A percentile compares a stretch with the other conserved stretches of the same genome.
These are phyloP conservation scores for Chalciporus pseudorubinellus DNA, from an alignment of 768 basidiomycete genomes.

Conservation along the genomic window DNA sequence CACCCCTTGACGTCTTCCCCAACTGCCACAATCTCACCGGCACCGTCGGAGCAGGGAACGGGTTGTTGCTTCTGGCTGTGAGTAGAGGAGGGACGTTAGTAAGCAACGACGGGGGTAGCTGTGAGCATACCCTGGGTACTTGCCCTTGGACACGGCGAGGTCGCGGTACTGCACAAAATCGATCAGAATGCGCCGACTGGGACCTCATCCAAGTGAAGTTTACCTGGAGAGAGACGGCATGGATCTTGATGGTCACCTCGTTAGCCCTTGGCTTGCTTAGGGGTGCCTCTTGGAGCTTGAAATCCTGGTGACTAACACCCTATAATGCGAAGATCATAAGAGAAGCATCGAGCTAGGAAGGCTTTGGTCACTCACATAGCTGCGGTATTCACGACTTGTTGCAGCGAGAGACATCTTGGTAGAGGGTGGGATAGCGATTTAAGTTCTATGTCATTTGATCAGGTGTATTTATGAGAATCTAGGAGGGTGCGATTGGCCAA, in stretches of 20 bases:
- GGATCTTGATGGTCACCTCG: conserved; percentile 55
- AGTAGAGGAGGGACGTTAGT: too few relatives aligned
- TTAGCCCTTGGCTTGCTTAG: conserved; percentile 37
- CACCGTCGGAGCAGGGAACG: too few relatives aligned
- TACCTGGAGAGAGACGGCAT: conserved; percentile 56
- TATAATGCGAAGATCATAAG: conserved; percentile 1
- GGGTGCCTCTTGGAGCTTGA: conserved; percentile 24
- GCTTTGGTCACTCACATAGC: conserved; percentile 3
- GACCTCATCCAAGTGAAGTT: too few relatives aligned
- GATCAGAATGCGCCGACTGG: too few relatives aligned
- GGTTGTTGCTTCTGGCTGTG: too few relatives aligned
- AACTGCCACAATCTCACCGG: too few relatives aligned
- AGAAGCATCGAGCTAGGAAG: background rate
- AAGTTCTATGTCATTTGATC: background rate
- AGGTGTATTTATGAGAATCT: too few relatives aligned
- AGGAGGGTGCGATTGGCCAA: too few relatives aligned
- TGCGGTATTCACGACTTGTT: conserved; percentile 17
- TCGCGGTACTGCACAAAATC: too few relatives aligned
- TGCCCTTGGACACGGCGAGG: too few relatives aligned
- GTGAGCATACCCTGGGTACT: too few relatives aligned
- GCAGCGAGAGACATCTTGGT: conserved; percentile 13
- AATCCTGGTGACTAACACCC: conserved; percentile 28
- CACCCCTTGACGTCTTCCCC: conserved; percentile 41
- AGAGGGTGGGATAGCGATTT: background rate
- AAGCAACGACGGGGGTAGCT: too few relatives aligned